Evolutionary conservation across 495 filamentous ascomycete species (phyloP).

Genomic region (Penicillium diatomitis): DNA sequence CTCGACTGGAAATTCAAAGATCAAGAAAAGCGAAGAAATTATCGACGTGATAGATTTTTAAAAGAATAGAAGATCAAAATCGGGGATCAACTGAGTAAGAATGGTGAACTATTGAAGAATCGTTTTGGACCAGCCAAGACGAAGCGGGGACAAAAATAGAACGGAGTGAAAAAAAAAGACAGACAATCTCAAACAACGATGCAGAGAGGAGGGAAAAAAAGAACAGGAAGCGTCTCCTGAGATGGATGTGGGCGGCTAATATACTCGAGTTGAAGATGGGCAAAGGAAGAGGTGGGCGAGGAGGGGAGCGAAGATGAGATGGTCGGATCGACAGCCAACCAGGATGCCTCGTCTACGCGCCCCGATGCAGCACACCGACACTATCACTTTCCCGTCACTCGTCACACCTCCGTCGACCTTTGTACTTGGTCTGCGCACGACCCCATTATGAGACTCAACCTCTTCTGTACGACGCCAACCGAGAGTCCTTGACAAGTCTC

Average conservation of each 20-base stretch:
- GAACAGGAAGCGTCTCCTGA: slow-evolving; percentile 2
- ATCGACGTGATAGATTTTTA: slow-evolving; percentile 18
- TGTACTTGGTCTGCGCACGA: too few species aligned
- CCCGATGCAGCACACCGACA: too few species aligned
- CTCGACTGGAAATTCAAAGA: slow-evolving; percentile 11
- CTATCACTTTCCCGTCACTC: too few species aligned
- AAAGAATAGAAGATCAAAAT: neutral
- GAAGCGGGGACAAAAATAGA: slow-evolving; percentile 35
- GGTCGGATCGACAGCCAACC: too few species aligned
- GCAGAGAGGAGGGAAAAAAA: slow-evolving; percentile 11
- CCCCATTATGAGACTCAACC: too few species aligned
- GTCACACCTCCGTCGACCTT: too few species aligned
- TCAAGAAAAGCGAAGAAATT: slow-evolving; percentile 17
- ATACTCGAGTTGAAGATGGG: slow-evolving; percentile 18
- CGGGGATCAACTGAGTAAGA: neutral
- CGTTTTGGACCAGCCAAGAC: slow-evolving; percentile 38
- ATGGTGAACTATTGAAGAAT: slow-evolving; percentile 2
- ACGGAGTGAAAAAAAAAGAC: slow-evolving; percentile 15
- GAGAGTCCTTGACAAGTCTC: too few species aligned
- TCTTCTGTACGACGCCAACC: too few species aligned
- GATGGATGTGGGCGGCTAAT: slow-evolving; percentile 27
- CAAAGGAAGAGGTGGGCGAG: neutral
- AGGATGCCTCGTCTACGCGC: too few species aligned
- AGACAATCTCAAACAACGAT: slow-evolving; percentile 30
- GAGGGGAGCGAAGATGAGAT: too few species aligned